Percentiles rank a stretch among this genome's conserved stretches.
Conservation (phyloP, 176 grass and related monocot species). For the Juncus inflexus region DNA sequence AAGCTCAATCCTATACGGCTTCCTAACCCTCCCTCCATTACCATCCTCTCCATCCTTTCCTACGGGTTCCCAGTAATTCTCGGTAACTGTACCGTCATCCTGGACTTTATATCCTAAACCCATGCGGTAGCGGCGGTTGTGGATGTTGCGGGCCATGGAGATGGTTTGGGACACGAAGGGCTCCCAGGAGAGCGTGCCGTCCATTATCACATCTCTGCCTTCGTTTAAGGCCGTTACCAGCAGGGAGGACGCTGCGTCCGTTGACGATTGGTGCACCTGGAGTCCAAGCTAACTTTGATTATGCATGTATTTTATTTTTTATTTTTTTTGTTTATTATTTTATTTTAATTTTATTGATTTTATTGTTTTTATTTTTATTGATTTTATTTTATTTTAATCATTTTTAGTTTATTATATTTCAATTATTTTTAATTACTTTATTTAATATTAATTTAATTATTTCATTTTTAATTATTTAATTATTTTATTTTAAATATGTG, state of each 20-base stretch:
- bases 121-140: slow-evolving; percentile 86
- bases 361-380: no score
- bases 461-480: no score
- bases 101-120: slow-evolving; percentile 75
- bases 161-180: slow-evolving; percentile 88
- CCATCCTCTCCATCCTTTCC: background rate
- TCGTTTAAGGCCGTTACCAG: slow-evolving; percentile 97
- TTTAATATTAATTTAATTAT: no score
- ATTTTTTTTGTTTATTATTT: no score
- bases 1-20: slow-evolving; percentile 85
- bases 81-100: slow-evolving; percentile 50
- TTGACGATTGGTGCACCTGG: slow-evolving; percentile 92
- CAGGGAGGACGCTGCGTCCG: slow-evolving; percentile 83
- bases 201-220: slow-evolving; percentile 95
- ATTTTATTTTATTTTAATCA: no score
- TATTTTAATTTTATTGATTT: no score
- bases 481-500: no score
- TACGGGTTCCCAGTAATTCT: slow-evolving; percentile 86
- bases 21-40: background rate
- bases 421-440: no score
- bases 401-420: no score
- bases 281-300: no score
- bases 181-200: slow-evolving; percentile 91
- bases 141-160: slow-evolving; percentile 68
- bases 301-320: no score